A percentile compares a stretch with the other conserved stretches of the same genome.
These are phyloP conservation scores for Plectosphaerella cucumerina DNA, from an alignment of 2,329 filamentous ascomycete species.

Conservation along the genomic window DNA sequence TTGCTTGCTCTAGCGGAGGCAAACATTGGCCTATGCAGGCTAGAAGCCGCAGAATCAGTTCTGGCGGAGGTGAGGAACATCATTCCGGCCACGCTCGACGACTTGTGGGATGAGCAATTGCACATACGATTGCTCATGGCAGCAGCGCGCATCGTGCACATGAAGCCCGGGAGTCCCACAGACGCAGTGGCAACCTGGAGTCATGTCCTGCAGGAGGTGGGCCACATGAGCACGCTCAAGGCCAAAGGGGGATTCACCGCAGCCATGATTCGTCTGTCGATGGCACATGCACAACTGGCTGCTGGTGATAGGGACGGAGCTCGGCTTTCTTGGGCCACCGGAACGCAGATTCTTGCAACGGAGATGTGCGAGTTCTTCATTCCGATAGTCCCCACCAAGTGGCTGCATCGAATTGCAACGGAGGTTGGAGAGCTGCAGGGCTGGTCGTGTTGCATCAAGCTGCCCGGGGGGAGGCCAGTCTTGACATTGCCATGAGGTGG, in stretches of 20 bases:
- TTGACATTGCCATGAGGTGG: neutral
- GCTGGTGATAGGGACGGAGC: slow-evolving; percentile 13
- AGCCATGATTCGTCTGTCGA: slow-evolving; percentile 21
- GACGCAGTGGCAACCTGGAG: slow-evolving; percentile 18
- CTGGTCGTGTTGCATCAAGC: slow-evolving; percentile 25
- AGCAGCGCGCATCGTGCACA: slow-evolving; percentile 18
- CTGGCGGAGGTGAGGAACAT: slow-evolving; percentile 11
- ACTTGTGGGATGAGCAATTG: slow-evolving; percentile 25
- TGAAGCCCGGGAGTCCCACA: slow-evolving; percentile 1
- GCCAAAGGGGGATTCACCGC: slow-evolving; percentile 17
- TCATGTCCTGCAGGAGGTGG: slow-evolving; percentile 12
- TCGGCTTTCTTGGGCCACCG: neutral
- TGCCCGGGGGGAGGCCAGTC: slow-evolving; percentile 16
- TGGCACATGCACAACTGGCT: slow-evolving; percentile 21
- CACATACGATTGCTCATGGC: slow-evolving; percentile 23
- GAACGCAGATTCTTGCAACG: neutral
- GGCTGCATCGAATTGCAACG: slow-evolving; percentile 20
- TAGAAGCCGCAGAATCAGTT: slow-evolving; percentile 9
- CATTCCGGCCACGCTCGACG: slow-evolving; percentile 19
- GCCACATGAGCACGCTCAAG: slow-evolving; percentile 16
- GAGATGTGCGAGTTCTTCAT: slow-evolving; percentile 26
- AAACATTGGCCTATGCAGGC: slow-evolving; percentile 14
- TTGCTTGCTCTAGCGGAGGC: slow-evolving; percentile 19
- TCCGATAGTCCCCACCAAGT: slow-evolving; percentile 21
- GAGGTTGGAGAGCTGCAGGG: slow-evolving; percentile 17